Percentiles rank a stretch among this genome's conserved stretches.
phyloP scores from a whole-genome alignment of 2,329 filamentous ascomycete species.

The Teratosphaeria pseudoeucalypti region DNA sequence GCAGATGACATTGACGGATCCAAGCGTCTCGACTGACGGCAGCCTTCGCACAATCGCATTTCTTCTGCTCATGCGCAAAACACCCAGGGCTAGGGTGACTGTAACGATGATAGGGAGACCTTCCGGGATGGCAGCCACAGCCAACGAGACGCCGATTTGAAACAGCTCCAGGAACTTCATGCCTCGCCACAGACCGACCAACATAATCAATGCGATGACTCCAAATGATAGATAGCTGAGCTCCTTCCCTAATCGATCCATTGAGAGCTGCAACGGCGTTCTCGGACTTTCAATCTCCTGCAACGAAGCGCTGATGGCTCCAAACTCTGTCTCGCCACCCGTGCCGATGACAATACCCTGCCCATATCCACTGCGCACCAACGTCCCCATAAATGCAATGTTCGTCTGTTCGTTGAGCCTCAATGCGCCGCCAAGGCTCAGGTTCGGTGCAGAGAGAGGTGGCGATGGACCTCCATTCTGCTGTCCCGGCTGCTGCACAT shows the following conservation, averaged over 20 bases:
- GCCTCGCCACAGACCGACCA: constrained; percentile 83
- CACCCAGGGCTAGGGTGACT: constrained; percentile 86
- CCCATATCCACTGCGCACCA: constrained; percentile 89
- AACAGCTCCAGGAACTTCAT: constrained; percentile 89
- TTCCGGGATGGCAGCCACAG: constrained; percentile 91
- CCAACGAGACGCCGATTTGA: constrained; percentile 91
- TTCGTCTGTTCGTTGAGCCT: constrained; percentile 69
- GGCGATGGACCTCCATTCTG: constrained; percentile 11
- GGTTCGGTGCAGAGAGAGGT: constrained; percentile 18
- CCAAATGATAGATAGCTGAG: constrained; percentile 94
- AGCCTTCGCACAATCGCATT: constrained; percentile 92
- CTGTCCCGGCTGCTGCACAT: constrained; percentile 39
- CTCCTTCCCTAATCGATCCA: constrained; percentile 95
- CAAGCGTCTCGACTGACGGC: constrained; percentile 92
- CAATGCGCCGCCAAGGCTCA: constrained; percentile 46
- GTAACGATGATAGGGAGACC: constrained; percentile 97
- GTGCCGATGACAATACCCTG: constrained; percentile 97
- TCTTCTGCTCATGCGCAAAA: constrained; percentile 89
- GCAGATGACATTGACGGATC: constrained; percentile 99
- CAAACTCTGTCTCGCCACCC: constrained; percentile 87
- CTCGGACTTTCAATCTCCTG: constrained; percentile 91
- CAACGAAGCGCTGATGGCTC: constrained; percentile 86
- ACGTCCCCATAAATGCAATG: constrained; percentile 94
- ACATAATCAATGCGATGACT: constrained; percentile 84
- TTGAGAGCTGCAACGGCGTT: constrained; percentile 86